Base-by-base conservation (phyloP, 352 stramenopile genomes). In the Blastocystis sp. region DNA sequence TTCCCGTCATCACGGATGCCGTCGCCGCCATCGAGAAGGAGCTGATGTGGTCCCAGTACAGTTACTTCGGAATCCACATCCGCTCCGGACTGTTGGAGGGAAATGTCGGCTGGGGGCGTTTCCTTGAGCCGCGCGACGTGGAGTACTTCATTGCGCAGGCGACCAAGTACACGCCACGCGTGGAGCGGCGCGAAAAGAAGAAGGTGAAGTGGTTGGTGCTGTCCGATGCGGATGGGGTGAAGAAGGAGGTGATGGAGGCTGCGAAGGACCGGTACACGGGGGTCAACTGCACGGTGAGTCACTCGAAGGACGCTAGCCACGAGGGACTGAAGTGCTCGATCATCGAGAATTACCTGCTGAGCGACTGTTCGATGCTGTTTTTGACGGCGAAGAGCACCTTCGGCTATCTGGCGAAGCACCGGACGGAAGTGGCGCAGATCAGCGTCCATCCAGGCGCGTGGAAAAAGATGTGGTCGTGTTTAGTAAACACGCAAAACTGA, bases 341-440 rank as follows among this genome's bases (percentile, higher is more conserved):
- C 17, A 24, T 84, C 21, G 74, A 84, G 21, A 84, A 84, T 24
- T 84, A 84, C 34, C 34, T 84, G n/a, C 74, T 84, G 28, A 84
- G 74, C 43, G 74, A 84, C n/a, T 84, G 74, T 28, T 1, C 68
- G 24, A n/a, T 42, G 14, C 54, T 84, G 74, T 48, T 84, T 17
- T 40, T 84, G 10, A 84, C 74, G 2, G 60, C 40, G 1, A 66
- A 84, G 42, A 84, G 74, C 24, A 84, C 74, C 2, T 84, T 68
- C 45, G 74, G 74, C 19, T 84, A 84, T 45, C 57, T 84, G 42
- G 74, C 74, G 24, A 84, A 84, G 54, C 74, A 84, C 34, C 52
- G 74, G 3, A 70, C n/a, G n/a, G 74, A 84, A 19, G 74, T 17
- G 21, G 17, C 24, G 40, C 45, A 66, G 14, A 24, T 34, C 0